Conservation (phyloP, 768 basidiomycete species). For the Daedaleopsis nitida region DNA sequence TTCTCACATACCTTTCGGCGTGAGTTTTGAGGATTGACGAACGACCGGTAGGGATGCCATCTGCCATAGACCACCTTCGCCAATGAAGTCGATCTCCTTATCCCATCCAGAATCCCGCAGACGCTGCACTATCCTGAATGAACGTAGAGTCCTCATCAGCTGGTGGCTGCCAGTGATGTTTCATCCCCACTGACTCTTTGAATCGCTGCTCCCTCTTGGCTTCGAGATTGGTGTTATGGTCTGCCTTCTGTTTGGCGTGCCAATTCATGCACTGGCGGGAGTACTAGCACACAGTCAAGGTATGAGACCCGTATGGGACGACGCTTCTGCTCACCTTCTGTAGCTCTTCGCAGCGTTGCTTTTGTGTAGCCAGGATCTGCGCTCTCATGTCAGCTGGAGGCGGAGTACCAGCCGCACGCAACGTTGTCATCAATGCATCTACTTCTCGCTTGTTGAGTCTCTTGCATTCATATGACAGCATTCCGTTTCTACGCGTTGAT, state of each 20-base stretch:
- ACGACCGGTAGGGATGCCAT: conserved; percentile 1
- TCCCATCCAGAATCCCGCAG: not conserved
- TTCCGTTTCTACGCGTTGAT: no score
- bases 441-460: no score
- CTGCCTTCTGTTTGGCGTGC: not conserved
- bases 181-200: not conserved
- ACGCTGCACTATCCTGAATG: not conserved
- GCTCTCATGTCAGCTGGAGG: no score
- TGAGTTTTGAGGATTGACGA: conserved; percentile 3
- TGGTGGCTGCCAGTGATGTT: no score
- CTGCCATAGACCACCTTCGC: not conserved
- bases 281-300: not conserved
- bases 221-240: not conserved
- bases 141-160: no score
- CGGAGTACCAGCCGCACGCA: no score
- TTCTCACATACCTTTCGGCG: not conserved
- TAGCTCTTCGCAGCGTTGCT: no score
- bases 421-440: no score
- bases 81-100: conserved; percentile 2
- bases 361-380: no score
- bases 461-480: no score
- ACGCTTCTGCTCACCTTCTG: no score
- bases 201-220: not conserved
- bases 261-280: not conserved
- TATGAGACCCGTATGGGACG: no score